Percentiles rank a stretch among this genome's conserved stretches.
phyloP scores from a whole-genome alignment of 1,284 basidiomycete genomes.

The Athelia psychrophila region DNA sequence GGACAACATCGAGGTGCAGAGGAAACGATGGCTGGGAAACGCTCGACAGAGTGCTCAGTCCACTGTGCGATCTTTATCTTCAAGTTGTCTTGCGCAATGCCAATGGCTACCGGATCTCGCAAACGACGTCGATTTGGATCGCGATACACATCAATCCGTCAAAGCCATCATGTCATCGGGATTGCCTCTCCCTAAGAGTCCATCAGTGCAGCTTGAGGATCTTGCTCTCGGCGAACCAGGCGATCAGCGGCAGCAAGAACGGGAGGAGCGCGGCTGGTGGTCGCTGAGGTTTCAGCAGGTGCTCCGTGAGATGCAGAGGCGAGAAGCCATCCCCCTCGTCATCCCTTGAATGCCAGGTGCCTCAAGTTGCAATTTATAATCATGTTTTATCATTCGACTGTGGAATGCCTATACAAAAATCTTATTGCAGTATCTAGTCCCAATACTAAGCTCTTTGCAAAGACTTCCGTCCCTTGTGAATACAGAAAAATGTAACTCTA shows the following conservation, averaged over 20 bases:
- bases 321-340: slow-evolving; percentile 8
- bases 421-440: slow-evolving; percentile 3
- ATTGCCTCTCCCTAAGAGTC: slow-evolving; percentile 65
- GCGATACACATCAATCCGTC: slow-evolving; percentile 44
- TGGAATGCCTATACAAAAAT: no score
- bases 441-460: slow-evolving; percentile 3
- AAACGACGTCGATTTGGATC: slow-evolving; percentile 28
- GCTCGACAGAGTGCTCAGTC: slow-evolving; percentile 42
- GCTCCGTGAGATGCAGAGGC: slow-evolving; percentile 46
- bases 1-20: slow-evolving; percentile 5
- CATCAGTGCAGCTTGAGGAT: slow-evolving; percentile 52
- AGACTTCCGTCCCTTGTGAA: no score
- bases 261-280: slow-evolving; percentile 82
- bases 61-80: slow-evolving; percentile 50
- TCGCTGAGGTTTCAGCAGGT: slow-evolving; percentile 69
- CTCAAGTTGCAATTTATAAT: no score
- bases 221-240: slow-evolving; percentile 22
- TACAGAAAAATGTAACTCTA: slow-evolving; percentile 19
- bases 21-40: slow-evolving; percentile 12
- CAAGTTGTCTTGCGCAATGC: slow-evolving; percentile 39
- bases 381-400: no score
- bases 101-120: slow-evolving; percentile 29
- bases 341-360: neutral
- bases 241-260: slow-evolving; percentile 43
- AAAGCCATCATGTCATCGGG: slow-evolving; percentile 56